Evolutionary conservation across 352 stramenopile species (phyloP).

Genomic region (Pythium phragmitis): DNA sequence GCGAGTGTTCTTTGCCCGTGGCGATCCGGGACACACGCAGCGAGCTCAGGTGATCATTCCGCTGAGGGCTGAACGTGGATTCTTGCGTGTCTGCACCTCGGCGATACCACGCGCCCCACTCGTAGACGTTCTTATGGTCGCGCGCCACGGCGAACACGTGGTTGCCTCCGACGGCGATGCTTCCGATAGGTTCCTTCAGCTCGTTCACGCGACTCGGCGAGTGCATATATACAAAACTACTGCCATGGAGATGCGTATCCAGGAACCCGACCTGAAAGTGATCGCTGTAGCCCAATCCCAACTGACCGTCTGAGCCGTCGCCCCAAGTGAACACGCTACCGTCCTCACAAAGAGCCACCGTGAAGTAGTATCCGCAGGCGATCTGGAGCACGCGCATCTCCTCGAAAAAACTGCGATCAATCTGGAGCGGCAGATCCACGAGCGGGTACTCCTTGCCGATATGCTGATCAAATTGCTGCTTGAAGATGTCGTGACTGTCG

Average conservation of each 20-base stretch:
- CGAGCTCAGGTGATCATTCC: constrained; percentile 44
- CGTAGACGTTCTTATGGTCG: constrained; percentile 49
- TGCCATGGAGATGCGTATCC: constrained; percentile 66
- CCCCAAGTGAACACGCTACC: constrained; percentile 72
- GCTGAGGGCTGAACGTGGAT: constrained; percentile 45
- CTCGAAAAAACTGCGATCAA: constrained; percentile 72
- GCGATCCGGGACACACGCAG: constrained; percentile 51
- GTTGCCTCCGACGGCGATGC: constrained; percentile 60
- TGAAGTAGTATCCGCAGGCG: constrained; percentile 78
- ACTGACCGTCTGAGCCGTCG: constrained; percentile 70
- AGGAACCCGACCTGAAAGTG: constrained; percentile 66
- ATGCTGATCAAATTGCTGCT: constrained; percentile 65
- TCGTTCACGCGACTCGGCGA: constrained; percentile 53
- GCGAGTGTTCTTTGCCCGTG: constrained; percentile 55
- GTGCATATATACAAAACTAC: constrained; percentile 77
- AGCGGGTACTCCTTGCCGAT: constrained; percentile 62
- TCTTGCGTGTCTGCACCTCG: constrained; percentile 50
- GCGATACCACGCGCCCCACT: constrained; percentile 69
- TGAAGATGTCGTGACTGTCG: constrained; percentile 53
- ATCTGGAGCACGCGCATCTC: constrained; percentile 70
- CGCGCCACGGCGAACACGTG: constrained; percentile 63
- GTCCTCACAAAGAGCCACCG: constrained; percentile 64
- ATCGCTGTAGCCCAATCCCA: constrained; percentile 63
- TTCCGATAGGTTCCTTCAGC: constrained; percentile 55
- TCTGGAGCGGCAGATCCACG: constrained; percentile 63